phyloP scores from a whole-genome alignment of 2,329 filamentous ascomycete genomes.

The Nemania abortiva region DNA sequence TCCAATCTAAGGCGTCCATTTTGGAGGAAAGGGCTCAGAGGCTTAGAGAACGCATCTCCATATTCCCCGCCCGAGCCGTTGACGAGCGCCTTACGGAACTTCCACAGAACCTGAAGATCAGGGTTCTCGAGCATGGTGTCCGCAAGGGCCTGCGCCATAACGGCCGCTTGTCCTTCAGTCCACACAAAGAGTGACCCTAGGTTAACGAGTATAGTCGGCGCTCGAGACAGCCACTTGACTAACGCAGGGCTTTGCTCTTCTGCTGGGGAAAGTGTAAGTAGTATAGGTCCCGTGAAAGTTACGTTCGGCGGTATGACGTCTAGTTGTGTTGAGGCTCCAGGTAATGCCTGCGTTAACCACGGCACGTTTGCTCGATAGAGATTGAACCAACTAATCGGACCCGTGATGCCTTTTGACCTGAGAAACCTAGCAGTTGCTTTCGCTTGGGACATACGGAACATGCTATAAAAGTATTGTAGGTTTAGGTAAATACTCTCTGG shows the following conservation, averaged over 20 bases:
- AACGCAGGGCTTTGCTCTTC: conserved; percentile 34
- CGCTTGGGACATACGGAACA: conserved; percentile 32
- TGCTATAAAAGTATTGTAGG: conserved; percentile 30
- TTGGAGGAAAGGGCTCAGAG: conserved; percentile 37
- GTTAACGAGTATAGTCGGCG: conserved; percentile 40
- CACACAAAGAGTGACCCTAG: conserved; percentile 38
- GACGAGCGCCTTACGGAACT: conserved; percentile 23
- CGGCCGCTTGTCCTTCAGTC: conserved; percentile 22
- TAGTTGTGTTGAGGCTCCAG: conserved; percentile 38
- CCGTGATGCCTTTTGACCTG: conserved; percentile 32
- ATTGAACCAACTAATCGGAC: conserved; percentile 30
- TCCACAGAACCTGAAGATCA: conserved; percentile 39
- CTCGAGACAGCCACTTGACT: conserved; percentile 35
- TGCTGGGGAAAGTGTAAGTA: conserved; percentile 28
- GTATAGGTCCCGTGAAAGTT: conserved; percentile 39
- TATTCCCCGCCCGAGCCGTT: conserved; percentile 33
- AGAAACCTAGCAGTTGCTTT: conserved; percentile 26
- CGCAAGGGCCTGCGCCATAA: conserved; percentile 40
- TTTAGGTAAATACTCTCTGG: conserved; percentile 41
- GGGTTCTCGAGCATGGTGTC: conserved; percentile 17
- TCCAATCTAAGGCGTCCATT: conserved; percentile 38
- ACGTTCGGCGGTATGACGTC: conserved; percentile 40
- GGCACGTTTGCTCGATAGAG: conserved; percentile 33
- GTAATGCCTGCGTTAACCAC: conserved; percentile 36
- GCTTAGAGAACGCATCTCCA: neutral